Evolutionary conservation across 345 rosid genomes (phyloP).

Genomic region (Pelargonium nanum): DNA sequence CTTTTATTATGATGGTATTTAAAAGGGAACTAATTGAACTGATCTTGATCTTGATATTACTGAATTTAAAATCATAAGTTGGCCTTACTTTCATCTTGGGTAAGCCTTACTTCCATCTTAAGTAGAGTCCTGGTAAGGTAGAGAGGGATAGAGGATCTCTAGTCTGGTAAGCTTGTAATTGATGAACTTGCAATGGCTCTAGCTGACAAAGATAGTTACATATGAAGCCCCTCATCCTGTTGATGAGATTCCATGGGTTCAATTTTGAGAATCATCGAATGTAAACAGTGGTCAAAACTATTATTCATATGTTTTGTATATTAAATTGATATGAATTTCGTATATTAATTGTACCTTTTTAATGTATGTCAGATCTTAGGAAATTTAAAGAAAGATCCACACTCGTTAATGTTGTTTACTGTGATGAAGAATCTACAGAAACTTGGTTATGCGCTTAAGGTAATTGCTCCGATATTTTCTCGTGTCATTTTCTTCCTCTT

Average conservation of each 20-base stretch:
- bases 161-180: no score
- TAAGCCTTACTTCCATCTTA: no score
- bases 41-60: background rate
- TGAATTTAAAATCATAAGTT: background rate
- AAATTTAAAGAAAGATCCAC: conserved; percentile 60
- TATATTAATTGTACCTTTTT: conserved; percentile 13
- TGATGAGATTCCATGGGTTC: background rate
- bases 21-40: background rate
- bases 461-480: conserved; percentile 8
- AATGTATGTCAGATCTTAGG: conserved; percentile 61
- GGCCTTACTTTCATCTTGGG: no score
- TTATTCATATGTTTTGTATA: no score
- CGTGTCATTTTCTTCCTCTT: conserved; percentile 12
- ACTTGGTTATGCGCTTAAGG: conserved; percentile 80
- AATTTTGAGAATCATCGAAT: background rate
- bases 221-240: background rate
- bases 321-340: background rate
- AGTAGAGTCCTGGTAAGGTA: no score
- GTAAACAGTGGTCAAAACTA: background rate
- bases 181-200: no score
- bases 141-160: no score
- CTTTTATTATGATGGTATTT: no score
- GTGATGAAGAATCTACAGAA: conserved; percentile 66
- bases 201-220: no score
- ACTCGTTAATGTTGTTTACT: conserved; percentile 61